These are phyloP conservation scores for Cardamine occulta DNA, from an alignment of 345 rosid genomes.

Conservation along the genomic window DNA sequence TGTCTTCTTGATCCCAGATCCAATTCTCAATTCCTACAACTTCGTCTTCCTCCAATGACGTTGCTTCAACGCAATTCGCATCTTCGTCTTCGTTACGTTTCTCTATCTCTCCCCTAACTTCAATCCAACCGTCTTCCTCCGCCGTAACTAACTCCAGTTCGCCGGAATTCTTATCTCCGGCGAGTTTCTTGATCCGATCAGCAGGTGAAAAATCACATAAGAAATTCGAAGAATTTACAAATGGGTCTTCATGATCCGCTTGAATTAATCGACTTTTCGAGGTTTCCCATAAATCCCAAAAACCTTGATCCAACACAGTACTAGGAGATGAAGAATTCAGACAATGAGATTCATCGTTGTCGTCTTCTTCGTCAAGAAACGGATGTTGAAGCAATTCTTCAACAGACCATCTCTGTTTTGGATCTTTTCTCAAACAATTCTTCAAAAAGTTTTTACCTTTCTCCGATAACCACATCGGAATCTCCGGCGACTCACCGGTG, in stretches of 20 bases:
- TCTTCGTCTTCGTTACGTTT: constrained; percentile 40
- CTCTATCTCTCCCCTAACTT: constrained; percentile 58
- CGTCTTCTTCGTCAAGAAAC: constrained; percentile 50
- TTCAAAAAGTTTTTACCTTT: constrained; percentile 64
- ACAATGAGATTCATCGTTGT: constrained; percentile 3
- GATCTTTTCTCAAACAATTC: constrained; percentile 66
- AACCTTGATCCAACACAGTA: constrained; percentile 71
- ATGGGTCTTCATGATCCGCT: constrained; percentile 22
- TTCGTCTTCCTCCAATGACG: constrained; percentile 43
- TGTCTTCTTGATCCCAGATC: constrained; percentile 50
- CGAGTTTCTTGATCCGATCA: constrained; percentile 58
- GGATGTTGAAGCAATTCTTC: constrained; percentile 72
- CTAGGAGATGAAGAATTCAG: constrained; percentile 57
- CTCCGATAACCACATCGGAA: constrained; percentile 66
- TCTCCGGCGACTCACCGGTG: constrained; percentile 64
- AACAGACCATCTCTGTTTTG: constrained; percentile 64
- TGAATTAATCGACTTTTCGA: constrained; percentile 39
- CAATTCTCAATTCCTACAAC: constrained; percentile 44
- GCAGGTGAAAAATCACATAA: constrained; percentile 23
- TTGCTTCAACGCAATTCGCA: constrained; percentile 37
- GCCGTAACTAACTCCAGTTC: constrained; percentile 29
- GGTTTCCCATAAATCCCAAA: constrained; percentile 67
- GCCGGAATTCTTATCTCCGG: constrained; percentile 33
- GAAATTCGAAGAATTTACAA: background rate
- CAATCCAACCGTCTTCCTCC: constrained; percentile 63